A percentile compares a stretch with the other conserved stretches of the same genome.
Evolutionary conservation across 2,329 filamentous ascomycete species (phyloP).

Genomic region (Mollisia scopiformis): DNA sequence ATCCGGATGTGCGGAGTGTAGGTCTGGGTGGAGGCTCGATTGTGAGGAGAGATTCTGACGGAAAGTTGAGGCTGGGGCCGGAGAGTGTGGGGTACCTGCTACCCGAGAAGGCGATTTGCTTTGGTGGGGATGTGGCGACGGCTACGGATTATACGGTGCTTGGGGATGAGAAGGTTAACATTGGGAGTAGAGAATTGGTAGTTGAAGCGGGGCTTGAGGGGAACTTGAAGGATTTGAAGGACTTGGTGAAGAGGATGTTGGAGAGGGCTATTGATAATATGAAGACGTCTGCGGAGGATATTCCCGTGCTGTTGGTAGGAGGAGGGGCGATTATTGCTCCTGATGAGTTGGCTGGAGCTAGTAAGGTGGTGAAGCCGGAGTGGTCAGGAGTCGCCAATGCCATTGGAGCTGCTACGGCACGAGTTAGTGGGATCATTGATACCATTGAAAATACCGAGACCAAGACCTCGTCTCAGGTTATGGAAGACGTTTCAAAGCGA

Average conservation of each 20-base stretch:
- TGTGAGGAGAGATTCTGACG: constrained; percentile 38
- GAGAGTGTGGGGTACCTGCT: constrained; percentile 56
- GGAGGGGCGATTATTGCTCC: constrained; percentile 56
- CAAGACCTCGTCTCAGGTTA: constrained; percentile 11
- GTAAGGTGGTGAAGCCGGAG: constrained; percentile 50
- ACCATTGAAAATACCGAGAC: constrained; percentile 20
- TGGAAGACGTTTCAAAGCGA: constrained; percentile 11
- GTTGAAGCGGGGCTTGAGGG: constrained; percentile 11
- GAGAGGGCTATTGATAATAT: constrained; percentile 55
- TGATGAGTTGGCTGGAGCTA: constrained; percentile 49
- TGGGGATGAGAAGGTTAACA: neutral
- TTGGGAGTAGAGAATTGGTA: constrained; percentile 18
- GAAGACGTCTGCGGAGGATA: constrained; percentile 54
- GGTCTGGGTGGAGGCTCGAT: constrained; percentile 57
- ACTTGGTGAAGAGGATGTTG: constrained; percentile 51
- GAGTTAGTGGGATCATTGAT: constrained; percentile 36
- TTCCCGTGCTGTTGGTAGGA: constrained; percentile 56
- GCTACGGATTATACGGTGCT: constrained; percentile 57
- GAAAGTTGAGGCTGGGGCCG: constrained; percentile 58
- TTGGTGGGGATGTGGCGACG: constrained; percentile 57
- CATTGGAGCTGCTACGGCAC: constrained; percentile 54
- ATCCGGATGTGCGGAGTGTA: constrained; percentile 57
- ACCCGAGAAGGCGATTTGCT: constrained; percentile 48
- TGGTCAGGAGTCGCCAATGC: constrained; percentile 59
- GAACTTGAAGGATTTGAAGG: constrained; percentile 43